Evolutionary conservation across 2,329 filamentous ascomycete species (phyloP).

Genomic region (Sarocladium strictum): DNA sequence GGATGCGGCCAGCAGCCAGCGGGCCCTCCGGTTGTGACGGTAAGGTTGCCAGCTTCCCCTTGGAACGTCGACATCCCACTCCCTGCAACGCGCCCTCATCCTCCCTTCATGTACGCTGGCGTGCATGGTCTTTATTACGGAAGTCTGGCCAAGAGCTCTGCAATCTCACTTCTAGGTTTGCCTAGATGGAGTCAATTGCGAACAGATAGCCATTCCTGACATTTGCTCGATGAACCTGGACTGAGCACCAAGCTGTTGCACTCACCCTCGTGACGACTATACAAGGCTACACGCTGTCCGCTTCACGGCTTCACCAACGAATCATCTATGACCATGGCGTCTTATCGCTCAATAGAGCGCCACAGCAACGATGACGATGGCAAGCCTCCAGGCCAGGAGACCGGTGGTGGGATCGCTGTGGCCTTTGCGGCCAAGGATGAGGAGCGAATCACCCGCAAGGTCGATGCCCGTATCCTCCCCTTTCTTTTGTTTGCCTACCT

Average conservation of each 20-base stretch:
- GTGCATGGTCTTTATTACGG: not conserved
- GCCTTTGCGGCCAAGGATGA: slow-evolving; percentile 5
- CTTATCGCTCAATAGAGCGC: not conserved
- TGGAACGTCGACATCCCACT: too few species aligned
- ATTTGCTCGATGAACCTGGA: too few species aligned
- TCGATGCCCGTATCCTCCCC: not conserved
- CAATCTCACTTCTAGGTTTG: not conserved
- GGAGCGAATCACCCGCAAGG: slow-evolving; percentile 6
- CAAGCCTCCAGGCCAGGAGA: not conserved
- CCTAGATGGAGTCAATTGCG: not conserved
- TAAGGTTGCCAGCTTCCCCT: too few species aligned
- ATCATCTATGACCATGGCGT: not conserved
- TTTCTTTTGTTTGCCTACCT: slow-evolving; percentile 51
- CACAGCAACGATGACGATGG: slow-evolving; percentile 1
- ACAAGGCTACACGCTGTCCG: too few species aligned
- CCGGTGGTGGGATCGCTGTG: not conserved
- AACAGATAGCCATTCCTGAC: too few species aligned
- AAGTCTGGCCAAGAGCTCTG: not conserved
- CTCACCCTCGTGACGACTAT: too few species aligned
- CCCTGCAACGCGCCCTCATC: not conserved
- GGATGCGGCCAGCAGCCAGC: not conserved
- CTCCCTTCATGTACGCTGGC: not conserved
- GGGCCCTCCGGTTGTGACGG: not conserved
- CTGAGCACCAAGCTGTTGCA: too few species aligned
- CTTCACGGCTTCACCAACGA: not conserved